Evolutionary conservation across 345 rosid genomes (phyloP), one percentile per base, ranked within the genome.

Genomic region (Arabis alpina): DNA sequence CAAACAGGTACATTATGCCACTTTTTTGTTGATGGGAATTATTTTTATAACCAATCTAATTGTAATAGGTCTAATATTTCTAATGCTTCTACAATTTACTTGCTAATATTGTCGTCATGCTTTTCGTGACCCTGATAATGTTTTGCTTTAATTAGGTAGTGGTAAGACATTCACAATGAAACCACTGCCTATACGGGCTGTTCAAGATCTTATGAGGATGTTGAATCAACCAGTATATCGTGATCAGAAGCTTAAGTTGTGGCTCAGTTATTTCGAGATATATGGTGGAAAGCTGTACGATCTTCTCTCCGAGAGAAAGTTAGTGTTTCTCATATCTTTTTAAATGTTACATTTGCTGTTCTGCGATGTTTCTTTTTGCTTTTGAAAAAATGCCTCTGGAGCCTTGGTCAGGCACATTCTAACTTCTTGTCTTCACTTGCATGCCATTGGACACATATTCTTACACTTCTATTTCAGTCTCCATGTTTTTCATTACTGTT

Each of bases 161-260:
- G 98, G 98, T 53, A 93, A 93, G 88, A 93, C 97, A 58, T 93
- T 80, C 71, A 93, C 97, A n/a, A 93, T 93, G 98, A 92, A 93
- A 81, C 98, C 98, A 30, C 71, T 94, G 73, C 99, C 99, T 69
- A 80, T 91, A 36, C 80, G 97, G 64, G 97, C 98, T 63, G 82
- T 76, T 59, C 85, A 88, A 78, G 97, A 94, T 77, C 88, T 94
- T 71, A 84, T 91, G 76, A 87, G 96, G 84, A 81, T 73, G 79
- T 80, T 91, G 87, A 90, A 80, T 76, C 98, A 88, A 77, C 97
- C 98, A 65, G 81, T 79, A 67, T 91, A 94, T 74, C 85, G 81
- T 24, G 83, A 86, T 78, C 98, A 94, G 84, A 82, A 75, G 79
- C 90, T 89, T 67, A 91, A 88, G 81, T 76, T 94, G 81, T 94